phyloP scores from a whole-genome alignment of 2,329 filamentous ascomycete genomes.

The Nigrospora sphaerica region DNA sequence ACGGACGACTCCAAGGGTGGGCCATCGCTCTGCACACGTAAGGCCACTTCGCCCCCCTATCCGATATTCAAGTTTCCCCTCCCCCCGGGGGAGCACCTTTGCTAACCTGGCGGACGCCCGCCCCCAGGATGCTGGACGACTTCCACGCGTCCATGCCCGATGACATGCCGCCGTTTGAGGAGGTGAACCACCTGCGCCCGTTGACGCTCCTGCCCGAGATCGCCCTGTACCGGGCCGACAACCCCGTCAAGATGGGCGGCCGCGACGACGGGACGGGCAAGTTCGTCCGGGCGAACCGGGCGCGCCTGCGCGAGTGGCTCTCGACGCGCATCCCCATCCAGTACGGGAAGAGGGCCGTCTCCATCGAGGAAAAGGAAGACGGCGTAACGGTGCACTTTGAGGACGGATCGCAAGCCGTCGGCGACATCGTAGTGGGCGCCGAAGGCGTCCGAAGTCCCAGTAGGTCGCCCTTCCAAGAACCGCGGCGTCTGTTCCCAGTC shows the following conservation, averaged over 20 bases:
- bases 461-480: background rate
- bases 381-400: slow-evolving; percentile 13
- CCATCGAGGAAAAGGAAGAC: slow-evolving; percentile 9
- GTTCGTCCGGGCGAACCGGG: slow-evolving; percentile 13
- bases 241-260: slow-evolving; percentile 2
- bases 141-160: background rate
- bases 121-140: background rate
- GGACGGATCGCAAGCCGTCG: slow-evolving; percentile 14
- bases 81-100: no score
- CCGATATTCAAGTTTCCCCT: no score
- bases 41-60: background rate
- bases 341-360: slow-evolving; percentile 12
- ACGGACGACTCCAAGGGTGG: slow-evolving; percentile 3
- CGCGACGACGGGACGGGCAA: background rate
- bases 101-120: no score
- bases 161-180: slow-evolving; percentile 9
- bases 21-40: slow-evolving; percentile 2
- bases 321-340: slow-evolving; percentile 15
- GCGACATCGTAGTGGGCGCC: slow-evolving; percentile 19
- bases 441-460: slow-evolving; percentile 19
- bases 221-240: slow-evolving; percentile 2
- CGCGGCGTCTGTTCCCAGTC: no score
- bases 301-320: slow-evolving; percentile 16
- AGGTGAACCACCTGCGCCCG: slow-evolving; percentile 8
- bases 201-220: slow-evolving; percentile 8